Base-by-base conservation (phyloP, 352 stramenopile species). In the Phytophthora tubulina region DNA sequence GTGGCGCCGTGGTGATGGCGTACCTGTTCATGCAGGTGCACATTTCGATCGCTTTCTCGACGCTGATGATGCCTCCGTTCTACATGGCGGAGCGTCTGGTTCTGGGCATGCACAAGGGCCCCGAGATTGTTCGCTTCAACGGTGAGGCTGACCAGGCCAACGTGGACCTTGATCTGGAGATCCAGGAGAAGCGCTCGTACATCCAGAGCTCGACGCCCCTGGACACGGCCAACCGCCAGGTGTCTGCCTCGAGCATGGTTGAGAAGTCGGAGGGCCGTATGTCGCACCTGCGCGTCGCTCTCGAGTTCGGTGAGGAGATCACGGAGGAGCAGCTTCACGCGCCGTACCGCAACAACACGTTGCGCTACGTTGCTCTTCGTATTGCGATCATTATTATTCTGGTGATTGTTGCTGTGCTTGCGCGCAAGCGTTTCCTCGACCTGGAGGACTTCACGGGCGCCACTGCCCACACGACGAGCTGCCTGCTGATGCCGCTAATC, bases 351-450 rank as follows among this genome's bases (percentile, higher is more conserved):
- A 63, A 55, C 38, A 70, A 70, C 62, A 31, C 62, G 41, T 35
- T 70, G 32, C 62, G 44, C 42, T 70, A 67, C 60, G 60, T 67
- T 31, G 60, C 60, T 67, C 60, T 67, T 39, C 60, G 60, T 31
- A 60, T 67, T 67, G 38, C 33, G 17, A 79, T 88, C 17, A 73
- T 88, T 50, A 45, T 49, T n/a, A 69, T 76, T 32, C 72, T 88
- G 32, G 80, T 84, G 36, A 33, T 84, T 17, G 44, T 82, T 30
- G 81, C 78, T n/a, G 69, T 84, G 27, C 50, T 79, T 13, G 41
- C 74, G 14, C 73, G 80, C 39, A 72, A 84, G 56, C 73, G 85
- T 39, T 89, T 86, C 54, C 70, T 84, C 14, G 81, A 89, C 49
- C 67, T 89, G 46, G 49, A 76, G 33, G 81, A 89, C 67, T 81